Conservation (phyloP, 768 basidiomycete species). For the Fistulinella prunicolor region DNA sequence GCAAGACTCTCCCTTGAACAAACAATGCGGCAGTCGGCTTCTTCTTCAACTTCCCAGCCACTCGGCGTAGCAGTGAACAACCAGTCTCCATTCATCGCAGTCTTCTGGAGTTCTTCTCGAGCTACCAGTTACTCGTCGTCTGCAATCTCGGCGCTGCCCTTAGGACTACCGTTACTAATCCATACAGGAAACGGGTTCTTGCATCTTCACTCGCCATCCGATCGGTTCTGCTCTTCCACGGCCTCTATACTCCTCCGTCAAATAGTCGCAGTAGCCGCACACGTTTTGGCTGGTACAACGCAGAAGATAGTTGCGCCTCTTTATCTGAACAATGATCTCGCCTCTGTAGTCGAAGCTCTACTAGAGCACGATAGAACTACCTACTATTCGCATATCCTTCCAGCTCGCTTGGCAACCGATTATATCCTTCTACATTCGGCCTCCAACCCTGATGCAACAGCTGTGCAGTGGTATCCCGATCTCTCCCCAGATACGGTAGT, state of each 20-base stretch:
- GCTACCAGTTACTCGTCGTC: not conserved
- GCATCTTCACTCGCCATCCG: conserved; percentile 13
- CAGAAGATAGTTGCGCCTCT: conserved; percentile 10
- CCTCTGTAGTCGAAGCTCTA: conserved; percentile 18
- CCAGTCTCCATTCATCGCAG: conserved; percentile 13
- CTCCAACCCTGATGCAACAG: conserved; percentile 12
- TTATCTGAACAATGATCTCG: conserved; percentile 9
- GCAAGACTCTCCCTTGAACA: conserved; percentile 7
- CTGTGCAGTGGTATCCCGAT: conserved; percentile 23
- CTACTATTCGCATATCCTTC: conserved; percentile 18
- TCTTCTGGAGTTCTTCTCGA: conserved; percentile 13
- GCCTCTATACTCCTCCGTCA: conserved; percentile 18
- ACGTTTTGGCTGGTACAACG: conserved; percentile 1
- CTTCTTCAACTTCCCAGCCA: not conserved
- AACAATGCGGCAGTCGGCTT: too few species aligned
- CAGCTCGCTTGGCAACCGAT: conserved; percentile 22
- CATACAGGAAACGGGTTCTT: conserved; percentile 8
- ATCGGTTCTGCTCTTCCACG: conserved; percentile 11
- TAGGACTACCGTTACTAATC: conserved; percentile 9
- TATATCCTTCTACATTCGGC: conserved; percentile 20
- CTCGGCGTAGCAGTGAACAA: not conserved
- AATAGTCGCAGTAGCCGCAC: conserved; percentile 8
- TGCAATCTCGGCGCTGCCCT: not conserved
- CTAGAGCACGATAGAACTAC: conserved; percentile 5
- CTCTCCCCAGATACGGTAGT: conserved; percentile 3